phyloP scores from a whole-genome alignment of 768 basidiomycete species.

The Leccinum broughii region DNA sequence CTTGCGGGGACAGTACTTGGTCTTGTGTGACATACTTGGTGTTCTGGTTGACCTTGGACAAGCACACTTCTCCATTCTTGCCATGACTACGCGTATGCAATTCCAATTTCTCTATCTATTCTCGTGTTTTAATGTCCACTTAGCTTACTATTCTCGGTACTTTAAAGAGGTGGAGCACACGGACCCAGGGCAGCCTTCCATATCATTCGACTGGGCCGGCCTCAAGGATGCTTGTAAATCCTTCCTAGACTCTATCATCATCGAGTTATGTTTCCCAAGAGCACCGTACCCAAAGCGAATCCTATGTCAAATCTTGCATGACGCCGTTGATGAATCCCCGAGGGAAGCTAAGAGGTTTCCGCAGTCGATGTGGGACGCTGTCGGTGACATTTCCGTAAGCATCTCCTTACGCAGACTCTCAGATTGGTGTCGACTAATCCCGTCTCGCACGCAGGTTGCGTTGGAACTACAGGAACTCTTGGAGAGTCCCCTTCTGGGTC shows the following conservation, averaged over 20 bases:
- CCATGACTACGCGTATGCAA: conserved; percentile 65
- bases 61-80: conserved; percentile 64
- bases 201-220: conserved; percentile 65
- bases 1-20: conserved; percentile 61
- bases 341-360: conserved; percentile 75
- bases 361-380: conserved; percentile 76
- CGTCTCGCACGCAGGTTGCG: conserved; percentile 44
- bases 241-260: conserved; percentile 80
- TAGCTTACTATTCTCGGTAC: conserved; percentile 73
- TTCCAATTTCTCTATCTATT: conserved; percentile 3
- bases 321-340: conserved; percentile 72
- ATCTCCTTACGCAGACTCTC: conserved; percentile 43
- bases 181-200: conserved; percentile 48
- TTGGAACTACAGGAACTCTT: conserved; percentile 68
- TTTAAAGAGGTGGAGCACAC: conserved; percentile 51
- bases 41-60: conserved; percentile 62
- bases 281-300: conserved; percentile 67
- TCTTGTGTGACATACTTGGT: conserved; percentile 62
- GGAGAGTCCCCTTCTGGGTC: conserved; percentile 58
- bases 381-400: conserved; percentile 78
- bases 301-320: conserved; percentile 64
- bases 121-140: conserved; percentile 4
- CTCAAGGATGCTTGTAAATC: conserved; percentile 68
- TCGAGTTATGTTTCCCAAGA: conserved; percentile 77
- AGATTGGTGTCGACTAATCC: not conserved